phyloP scores from a whole-genome alignment of 2,329 filamentous ascomycete species.

The Mycosphaerella arachidis region DNA sequence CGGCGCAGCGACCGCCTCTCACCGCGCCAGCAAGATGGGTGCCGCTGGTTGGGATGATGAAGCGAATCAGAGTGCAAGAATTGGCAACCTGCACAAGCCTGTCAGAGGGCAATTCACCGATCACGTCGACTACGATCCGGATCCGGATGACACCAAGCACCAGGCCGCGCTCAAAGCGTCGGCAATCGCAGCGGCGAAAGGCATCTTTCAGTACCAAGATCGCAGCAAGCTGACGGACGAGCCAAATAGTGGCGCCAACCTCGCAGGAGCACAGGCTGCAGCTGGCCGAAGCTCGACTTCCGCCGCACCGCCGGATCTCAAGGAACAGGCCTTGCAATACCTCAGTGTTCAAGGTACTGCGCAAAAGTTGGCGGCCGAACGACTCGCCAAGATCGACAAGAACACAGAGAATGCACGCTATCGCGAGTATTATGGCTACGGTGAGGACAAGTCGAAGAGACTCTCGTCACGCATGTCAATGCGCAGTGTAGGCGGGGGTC shows the following conservation, averaged over 20 bases:
- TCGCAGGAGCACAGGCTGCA: slow-evolving; percentile 26
- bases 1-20: slow-evolving; percentile 66
- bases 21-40: slow-evolving; percentile 43
- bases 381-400: slow-evolving; percentile 73
- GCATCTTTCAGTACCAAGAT: slow-evolving; percentile 69
- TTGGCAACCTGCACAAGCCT: slow-evolving; percentile 63
- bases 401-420: slow-evolving; percentile 60
- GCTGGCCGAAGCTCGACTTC: slow-evolving; percentile 24
- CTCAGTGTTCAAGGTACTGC: slow-evolving; percentile 78
- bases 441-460: slow-evolving; percentile 43
- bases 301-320: slow-evolving; percentile 45
- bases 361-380: slow-evolving; percentile 78
- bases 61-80: slow-evolving; percentile 57
- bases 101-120: slow-evolving; percentile 73
- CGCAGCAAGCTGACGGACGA: slow-evolving; percentile 21
- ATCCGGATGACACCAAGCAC: slow-evolving; percentile 68
- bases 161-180: slow-evolving; percentile 73
- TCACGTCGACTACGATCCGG: slow-evolving; percentile 55
- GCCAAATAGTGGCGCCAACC: slow-evolving; percentile 15
- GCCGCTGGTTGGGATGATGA: slow-evolving; percentile 42
- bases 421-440: slow-evolving; percentile 72
- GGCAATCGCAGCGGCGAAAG: slow-evolving; percentile 81
- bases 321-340: slow-evolving; percentile 48
- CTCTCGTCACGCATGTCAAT: slow-evolving; percentile 49
- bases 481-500: slow-evolving; percentile 33